Percentiles rank a stretch among this genome's conserved stretches.
These are phyloP conservation scores for Citrus australasica DNA, from an alignment of 345 rosid genomes.

Conservation along the genomic window DNA sequence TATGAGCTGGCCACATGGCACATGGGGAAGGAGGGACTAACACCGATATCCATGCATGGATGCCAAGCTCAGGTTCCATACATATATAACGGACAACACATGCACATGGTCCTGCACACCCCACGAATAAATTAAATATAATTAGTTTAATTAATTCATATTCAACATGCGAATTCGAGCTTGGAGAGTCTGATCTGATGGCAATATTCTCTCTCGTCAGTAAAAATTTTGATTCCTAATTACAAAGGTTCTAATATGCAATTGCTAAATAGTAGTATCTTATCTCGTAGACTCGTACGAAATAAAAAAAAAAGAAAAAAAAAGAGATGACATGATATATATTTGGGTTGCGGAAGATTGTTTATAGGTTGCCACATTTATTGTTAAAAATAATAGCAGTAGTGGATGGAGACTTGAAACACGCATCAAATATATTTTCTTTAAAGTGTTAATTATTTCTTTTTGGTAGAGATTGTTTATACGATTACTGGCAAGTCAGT, in stretches of 20 bases:
- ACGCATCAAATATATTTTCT: too few relatives aligned
- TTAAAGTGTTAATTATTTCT: too few relatives aligned
- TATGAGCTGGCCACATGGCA: background rate
- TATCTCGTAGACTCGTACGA: background rate
- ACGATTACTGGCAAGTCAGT: rapidly evolving
- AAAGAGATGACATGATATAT: too few relatives aligned
- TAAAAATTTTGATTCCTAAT: background rate
- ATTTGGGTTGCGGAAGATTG: too few relatives aligned
- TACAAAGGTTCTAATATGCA: background rate
- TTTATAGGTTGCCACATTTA: too few relatives aligned
- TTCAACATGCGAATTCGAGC: background rate
- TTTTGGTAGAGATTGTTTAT: too few relatives aligned
- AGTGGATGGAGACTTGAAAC: too few relatives aligned
- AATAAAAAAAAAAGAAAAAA: too few relatives aligned
- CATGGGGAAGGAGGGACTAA: background rate
- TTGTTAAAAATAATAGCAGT: too few relatives aligned
- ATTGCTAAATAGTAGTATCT: too few relatives aligned
- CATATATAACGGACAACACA: background rate
- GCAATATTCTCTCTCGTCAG: too few relatives aligned
- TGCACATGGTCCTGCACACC: background rate
- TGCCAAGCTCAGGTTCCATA: background rate
- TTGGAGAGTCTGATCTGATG: background rate
- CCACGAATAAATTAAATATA: background rate
- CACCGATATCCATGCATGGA: background rate
- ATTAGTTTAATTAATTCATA: too few relatives aligned